Percentiles rank a stretch among this genome's conserved stretches.
These are phyloP conservation scores for Penicillium ochrochloron DNA, from an alignment of 495 filamentous ascomycete species.

Conservation along the genomic window DNA sequence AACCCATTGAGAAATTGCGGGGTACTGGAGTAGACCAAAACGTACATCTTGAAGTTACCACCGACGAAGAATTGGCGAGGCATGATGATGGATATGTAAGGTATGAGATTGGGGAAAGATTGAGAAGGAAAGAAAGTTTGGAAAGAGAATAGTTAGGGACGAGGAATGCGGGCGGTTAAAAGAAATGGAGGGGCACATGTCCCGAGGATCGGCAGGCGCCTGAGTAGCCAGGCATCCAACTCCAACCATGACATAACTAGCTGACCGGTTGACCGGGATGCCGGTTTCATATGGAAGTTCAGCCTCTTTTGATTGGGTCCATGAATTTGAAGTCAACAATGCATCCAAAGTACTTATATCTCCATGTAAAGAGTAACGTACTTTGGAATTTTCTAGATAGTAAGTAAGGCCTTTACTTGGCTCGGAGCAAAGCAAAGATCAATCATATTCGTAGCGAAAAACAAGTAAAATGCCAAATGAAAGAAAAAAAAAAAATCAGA, in stretches of 20 bases:
- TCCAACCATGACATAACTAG: slow-evolving; percentile 24
- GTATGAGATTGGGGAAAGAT: slow-evolving; percentile 14
- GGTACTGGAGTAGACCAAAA: slow-evolving; percentile 23
- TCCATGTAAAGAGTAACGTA: not conserved
- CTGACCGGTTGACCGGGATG: slow-evolving; percentile 9
- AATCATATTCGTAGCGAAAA: not conserved
- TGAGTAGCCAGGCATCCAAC: slow-evolving; percentile 12
- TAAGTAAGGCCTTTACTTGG: slow-evolving; percentile 4
- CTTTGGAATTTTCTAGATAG: not conserved
- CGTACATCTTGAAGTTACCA: slow-evolving; percentile 98
- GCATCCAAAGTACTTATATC: not conserved
- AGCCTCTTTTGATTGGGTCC: not conserved
- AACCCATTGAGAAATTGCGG: slow-evolving; percentile 27
- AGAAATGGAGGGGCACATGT: slow-evolving; percentile 35
- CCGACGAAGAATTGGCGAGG: slow-evolving; percentile 98
- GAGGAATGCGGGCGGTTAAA: slow-evolving; percentile 20
- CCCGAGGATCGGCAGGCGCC: slow-evolving; percentile 21
- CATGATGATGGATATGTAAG: slow-evolving; percentile 57
- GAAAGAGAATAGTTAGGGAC: slow-evolving; percentile 3
- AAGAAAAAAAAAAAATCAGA: not conserved
- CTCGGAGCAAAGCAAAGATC: slow-evolving; percentile 7
- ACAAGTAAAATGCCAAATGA: not conserved
- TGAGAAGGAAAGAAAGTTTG: slow-evolving; percentile 20
- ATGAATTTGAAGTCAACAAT: not conserved
- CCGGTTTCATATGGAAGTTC: not conserved